Evolutionary conservation across 768 basidiomycete genomes (phyloP).

Genomic region (Boletus vermiculosoides): DNA sequence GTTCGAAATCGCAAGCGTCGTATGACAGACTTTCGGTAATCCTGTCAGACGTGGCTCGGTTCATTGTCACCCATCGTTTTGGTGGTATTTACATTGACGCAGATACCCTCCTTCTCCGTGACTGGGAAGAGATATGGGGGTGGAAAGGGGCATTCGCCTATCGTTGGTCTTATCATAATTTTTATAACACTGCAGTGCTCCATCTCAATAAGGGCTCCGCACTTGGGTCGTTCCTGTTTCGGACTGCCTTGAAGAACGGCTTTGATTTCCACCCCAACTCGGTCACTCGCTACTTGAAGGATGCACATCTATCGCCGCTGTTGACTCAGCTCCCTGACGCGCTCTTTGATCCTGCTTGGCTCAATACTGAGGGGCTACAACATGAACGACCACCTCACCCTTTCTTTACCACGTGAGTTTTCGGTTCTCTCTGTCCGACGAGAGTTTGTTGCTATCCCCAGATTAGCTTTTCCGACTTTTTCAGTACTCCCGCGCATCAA

Average conservation of each 20-base stretch:
- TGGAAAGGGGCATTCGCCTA: slow-evolving; percentile 95
- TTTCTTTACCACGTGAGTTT: slow-evolving; percentile 74
- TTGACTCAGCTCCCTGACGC: slow-evolving; percentile 86
- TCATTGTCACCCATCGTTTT: slow-evolving; percentile 89
- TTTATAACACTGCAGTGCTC: slow-evolving; percentile 92
- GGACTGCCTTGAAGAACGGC: slow-evolving; percentile 86
- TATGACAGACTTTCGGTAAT: slow-evolving; percentile 88
- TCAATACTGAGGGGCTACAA: slow-evolving; percentile 89
- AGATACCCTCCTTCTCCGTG: slow-evolving; percentile 86
- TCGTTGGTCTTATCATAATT: slow-evolving; percentile 88
- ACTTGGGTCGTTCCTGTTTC: slow-evolving; percentile 86
- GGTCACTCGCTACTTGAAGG: slow-evolving; percentile 78
- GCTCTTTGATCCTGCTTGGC: slow-evolving; percentile 91
- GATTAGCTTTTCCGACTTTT: slow-evolving; percentile 76
- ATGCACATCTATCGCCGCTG: slow-evolving; percentile 74
- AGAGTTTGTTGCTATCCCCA: background rate
- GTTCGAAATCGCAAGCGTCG: slow-evolving; percentile 53
- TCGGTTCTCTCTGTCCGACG: no score
- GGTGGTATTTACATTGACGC: slow-evolving; percentile 95
- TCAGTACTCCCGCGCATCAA: slow-evolving; percentile 65
- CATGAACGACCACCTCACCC: slow-evolving; percentile 90
- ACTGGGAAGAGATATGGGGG: slow-evolving; percentile 97
- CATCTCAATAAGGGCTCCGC: slow-evolving; percentile 88
- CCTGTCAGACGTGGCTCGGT: slow-evolving; percentile 95
- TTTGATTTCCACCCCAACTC: slow-evolving; percentile 97